Base-by-base conservation (phyloP, 495 filamentous ascomycete genomes). In the Penicillium argentinense region DNA sequence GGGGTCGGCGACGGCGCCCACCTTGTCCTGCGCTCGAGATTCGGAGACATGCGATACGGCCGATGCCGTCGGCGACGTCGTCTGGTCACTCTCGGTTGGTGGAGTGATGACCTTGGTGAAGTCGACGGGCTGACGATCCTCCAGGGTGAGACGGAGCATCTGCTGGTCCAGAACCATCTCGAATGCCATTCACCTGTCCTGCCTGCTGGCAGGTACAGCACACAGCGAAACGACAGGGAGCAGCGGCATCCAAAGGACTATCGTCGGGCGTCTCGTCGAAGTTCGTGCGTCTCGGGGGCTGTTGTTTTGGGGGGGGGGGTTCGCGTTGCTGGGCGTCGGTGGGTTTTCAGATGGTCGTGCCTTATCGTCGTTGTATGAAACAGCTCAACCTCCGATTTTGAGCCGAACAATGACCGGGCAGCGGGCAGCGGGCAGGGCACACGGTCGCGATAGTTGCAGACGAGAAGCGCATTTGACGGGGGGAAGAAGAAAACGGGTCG, bases 131-230 rank as follows among this genome's bases (percentile, higher is more conserved):
- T 22, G 45, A 34, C 47, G 38, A 54, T 59, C 48, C 11, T 53
- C 47, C 9, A 61, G 43, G 18, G 42, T 52, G 34, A 64, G 48
- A 39, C 53, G 55, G 39, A 64, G 59, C 56, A 64, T 54, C 13
- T 60, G 45, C 28, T 64, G 42, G 41, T 62, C 58, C 24, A 54
- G 29, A 26, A 37, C 49, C 60, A 62, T 64, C 21, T 24, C 47
- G 36, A 18, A 14, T 16, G 13, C 17, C n/a, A 36, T 12, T 23
- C 29, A 36, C 39, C 22, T n/a, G 22, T 33, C 42, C 42, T 46
- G 46, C 51, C 47, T 7, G 25, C 28, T 6, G 50, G 42, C 41
- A 49, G 32, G 47, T 12, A 47, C 46, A 43, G 37, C 40, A 44
- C 21, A 26, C 25, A 5, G 16, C 11, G 37, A 39, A 6, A 13